Evolutionary conservation across 176 grass and related monocot species (phyloP).

Genomic region (Oryza coarctata): DNA sequence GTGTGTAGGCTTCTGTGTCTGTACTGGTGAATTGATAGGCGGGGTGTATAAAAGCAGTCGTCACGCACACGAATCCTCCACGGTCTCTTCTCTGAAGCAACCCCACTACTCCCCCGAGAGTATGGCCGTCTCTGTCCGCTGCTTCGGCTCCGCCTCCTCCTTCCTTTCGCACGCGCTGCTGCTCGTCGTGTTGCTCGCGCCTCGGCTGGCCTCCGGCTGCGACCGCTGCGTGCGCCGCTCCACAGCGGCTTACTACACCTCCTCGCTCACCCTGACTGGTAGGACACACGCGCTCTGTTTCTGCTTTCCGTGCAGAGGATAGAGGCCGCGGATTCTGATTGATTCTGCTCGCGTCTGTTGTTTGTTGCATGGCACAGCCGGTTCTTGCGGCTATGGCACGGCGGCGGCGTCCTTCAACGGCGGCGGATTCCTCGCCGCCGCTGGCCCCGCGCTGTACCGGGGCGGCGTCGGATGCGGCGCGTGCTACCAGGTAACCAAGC

Average conservation of each 20-base stretch:
- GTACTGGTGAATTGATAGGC: not conserved
- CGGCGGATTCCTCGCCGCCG: constrained; percentile 53
- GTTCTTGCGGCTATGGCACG: constrained; percentile 79
- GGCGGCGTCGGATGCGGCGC: constrained; percentile 75
- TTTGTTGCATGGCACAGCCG: constrained; percentile 32
- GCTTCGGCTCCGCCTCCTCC: not conserved
- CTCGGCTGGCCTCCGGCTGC: constrained; percentile 48
- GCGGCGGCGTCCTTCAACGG: constrained; percentile 51
- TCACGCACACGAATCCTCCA: constrained; percentile 30
- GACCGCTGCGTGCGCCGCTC: constrained; percentile 70
- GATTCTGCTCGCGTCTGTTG: not conserved
- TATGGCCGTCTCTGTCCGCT: constrained; percentile 42
- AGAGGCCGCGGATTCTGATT: not conserved
- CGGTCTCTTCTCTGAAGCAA: constrained; percentile 4
- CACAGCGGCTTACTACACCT: constrained; percentile 52
- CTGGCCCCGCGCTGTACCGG: constrained; percentile 50
- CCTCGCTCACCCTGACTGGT: constrained; percentile 59
- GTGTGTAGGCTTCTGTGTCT: not conserved
- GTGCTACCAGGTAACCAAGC: constrained; percentile 65
- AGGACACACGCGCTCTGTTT: not conserved
- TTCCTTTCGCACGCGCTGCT: not conserved
- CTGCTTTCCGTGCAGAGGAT: not conserved
- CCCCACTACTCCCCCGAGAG: too few species aligned
- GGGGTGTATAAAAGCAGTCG: constrained; percentile 47
- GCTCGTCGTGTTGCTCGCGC: constrained; percentile 24